A percentile compares a stretch with the other conserved stretches of the same genome.
Evolutionary conservation across 83 land plant genomes (phyloP).

Genomic region (Larix sibirica): DNA sequence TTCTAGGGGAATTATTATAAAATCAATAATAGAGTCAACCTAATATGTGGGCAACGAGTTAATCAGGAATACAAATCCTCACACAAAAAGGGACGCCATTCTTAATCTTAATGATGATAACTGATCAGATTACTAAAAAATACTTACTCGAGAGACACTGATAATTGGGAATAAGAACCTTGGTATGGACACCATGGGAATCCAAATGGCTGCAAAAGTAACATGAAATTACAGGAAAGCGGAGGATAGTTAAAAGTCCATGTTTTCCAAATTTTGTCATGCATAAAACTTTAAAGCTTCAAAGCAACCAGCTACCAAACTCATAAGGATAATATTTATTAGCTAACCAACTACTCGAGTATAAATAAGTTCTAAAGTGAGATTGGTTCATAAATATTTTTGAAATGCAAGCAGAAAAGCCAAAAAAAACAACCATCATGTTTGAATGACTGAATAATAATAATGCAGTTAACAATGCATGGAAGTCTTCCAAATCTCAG

Average conservation of each 20-base stretch:
- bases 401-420: too few species aligned
- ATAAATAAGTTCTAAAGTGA: too few species aligned
- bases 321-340: too few species aligned
- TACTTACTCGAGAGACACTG: slow-evolving; percentile 13
- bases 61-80: background rate
- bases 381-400: too few species aligned
- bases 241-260: background rate
- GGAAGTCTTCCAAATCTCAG: too few species aligned
- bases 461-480: too few species aligned
- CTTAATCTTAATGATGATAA: background rate
- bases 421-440: too few species aligned
- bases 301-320: background rate
- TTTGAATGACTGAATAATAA: too few species aligned
- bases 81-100: background rate
- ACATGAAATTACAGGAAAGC: background rate
- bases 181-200: slow-evolving; percentile 14
- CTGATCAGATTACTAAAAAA: background rate
- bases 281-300: background rate
- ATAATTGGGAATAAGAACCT: slow-evolving; percentile 8
- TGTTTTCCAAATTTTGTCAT: background rate
- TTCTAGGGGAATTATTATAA: background rate
- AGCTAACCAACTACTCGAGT: too few species aligned
- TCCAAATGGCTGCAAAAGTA: slow-evolving; percentile 6
- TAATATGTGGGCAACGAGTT: background rate
- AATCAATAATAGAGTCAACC: background rate